Percentiles rank a stretch among this genome's conserved stretches.
These are phyloP conservation scores for Rubia yunnanensis DNA, from an alignment of 257 asterid genomes.

Conservation along the genomic window DNA sequence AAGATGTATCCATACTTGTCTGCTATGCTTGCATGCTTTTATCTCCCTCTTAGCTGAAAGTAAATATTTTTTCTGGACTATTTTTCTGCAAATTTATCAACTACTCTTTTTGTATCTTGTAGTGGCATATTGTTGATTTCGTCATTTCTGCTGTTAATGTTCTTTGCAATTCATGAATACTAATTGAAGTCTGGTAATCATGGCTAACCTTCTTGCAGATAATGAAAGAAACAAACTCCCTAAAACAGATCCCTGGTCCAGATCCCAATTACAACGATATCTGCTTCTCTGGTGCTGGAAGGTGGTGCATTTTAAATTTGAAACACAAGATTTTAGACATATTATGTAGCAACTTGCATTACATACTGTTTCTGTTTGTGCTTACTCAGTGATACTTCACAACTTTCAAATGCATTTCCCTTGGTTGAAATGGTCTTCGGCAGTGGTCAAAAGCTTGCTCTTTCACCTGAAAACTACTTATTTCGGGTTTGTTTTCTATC, in stretches of 20 bases:
- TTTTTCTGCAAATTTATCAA: background rate
- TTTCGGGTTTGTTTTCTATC: conserved; percentile 57
- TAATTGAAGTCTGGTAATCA: background rate
- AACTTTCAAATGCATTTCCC: conserved; percentile 69
- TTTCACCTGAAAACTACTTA: conserved; percentile 91
- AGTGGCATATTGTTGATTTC: background rate
- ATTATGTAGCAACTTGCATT: conserved; percentile 6
- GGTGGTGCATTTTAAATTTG: conserved; percentile 33
- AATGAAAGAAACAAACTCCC: conserved; percentile 51
- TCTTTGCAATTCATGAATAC: background rate
- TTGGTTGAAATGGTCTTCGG: conserved; percentile 82
- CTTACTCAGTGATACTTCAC: conserved; percentile 58
- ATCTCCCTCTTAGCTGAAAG: background rate
- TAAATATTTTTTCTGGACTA: background rate
- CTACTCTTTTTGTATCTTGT: background rate
- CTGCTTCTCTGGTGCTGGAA: conserved; percentile 97
- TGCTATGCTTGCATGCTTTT: background rate
- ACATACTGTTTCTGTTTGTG: conserved; percentile 23
- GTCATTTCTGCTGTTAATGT: background rate
- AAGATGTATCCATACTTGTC: background rate
- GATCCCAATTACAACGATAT: conserved; percentile 85
- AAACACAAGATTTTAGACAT: background rate
- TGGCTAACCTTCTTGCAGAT: conserved; percentile 36
- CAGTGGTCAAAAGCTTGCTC: conserved; percentile 71
- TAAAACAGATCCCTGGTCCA: conserved; percentile 80